A percentile compares a stretch with the other conserved stretches of the same genome.
These are phyloP conservation scores for Penicillium digitatum DNA, from an alignment of 2,329 filamentous ascomycete species.

Conservation along the genomic window DNA sequence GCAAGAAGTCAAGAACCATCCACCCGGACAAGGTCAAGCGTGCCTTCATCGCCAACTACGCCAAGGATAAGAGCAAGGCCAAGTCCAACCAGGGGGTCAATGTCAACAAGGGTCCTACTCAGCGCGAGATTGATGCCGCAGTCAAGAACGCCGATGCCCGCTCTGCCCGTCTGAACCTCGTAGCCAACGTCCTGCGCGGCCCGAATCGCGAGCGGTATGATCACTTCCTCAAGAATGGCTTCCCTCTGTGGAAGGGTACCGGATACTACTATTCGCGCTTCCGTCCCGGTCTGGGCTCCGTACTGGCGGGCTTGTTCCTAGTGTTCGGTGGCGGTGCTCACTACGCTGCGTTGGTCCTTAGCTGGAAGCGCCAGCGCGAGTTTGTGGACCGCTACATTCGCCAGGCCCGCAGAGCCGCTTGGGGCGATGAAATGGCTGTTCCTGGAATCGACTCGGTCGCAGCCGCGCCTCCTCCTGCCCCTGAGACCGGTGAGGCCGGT, in stretches of 20 bases:
- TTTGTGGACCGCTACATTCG: constrained; percentile 90
- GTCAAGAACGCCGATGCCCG: constrained; percentile 77
- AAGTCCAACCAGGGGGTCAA: constrained; percentile 59
- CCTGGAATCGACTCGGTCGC: constrained; percentile 56
- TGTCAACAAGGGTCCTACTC: constrained; percentile 66
- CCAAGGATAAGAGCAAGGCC: constrained; percentile 49
- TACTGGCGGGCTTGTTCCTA: constrained; percentile 75
- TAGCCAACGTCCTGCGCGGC: constrained; percentile 80
- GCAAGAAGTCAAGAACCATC: constrained; percentile 74
- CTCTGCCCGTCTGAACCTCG: constrained; percentile 78
- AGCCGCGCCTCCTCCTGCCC: constrained; percentile 40
- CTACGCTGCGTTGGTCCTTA: constrained; percentile 78
- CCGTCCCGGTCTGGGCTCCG: constrained; percentile 82
- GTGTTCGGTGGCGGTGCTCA: constrained; percentile 80
- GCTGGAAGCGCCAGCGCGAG: constrained; percentile 83
- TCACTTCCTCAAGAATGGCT: constrained; percentile 87
- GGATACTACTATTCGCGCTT: constrained; percentile 97
- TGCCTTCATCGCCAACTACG: constrained; percentile 68
- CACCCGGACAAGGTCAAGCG: constrained; percentile 97
- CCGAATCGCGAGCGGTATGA: constrained; percentile 82
- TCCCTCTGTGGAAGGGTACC: constrained; percentile 93
- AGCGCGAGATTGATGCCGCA: constrained; percentile 71
- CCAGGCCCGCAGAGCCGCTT: constrained; percentile 81
- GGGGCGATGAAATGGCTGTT: constrained; percentile 73
- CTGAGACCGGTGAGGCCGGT: constrained; percentile 50